Percentiles rank a stretch among this genome's conserved stretches.
Conservation (phyloP, 305 asterid species). For the Lippia alba region DNA sequence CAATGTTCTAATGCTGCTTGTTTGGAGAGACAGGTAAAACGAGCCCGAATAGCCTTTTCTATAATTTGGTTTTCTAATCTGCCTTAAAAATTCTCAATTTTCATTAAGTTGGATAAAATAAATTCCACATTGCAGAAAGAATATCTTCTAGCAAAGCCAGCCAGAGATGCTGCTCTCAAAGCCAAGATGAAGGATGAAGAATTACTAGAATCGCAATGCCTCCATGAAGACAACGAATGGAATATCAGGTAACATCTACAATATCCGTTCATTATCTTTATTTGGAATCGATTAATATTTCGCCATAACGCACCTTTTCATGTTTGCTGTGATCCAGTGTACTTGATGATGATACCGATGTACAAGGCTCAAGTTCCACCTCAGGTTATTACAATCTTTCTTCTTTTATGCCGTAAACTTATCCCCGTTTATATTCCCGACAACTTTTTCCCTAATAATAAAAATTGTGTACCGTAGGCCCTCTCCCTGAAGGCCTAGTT, state of each 20-base stretch:
- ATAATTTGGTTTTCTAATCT: conserved; percentile 11
- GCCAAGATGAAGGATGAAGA: conserved; percentile 71
- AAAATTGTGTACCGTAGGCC: conserved; percentile 50
- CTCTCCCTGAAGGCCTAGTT: conserved; percentile 78
- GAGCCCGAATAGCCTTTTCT: conserved; percentile 23
- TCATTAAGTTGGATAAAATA: conserved; percentile 24
- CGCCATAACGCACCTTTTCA: background rate
- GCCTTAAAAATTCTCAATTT: conserved; percentile 8
- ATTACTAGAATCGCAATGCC: conserved; percentile 53
- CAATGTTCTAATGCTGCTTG: conserved; percentile 96
- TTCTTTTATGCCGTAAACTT: conserved; percentile 2
- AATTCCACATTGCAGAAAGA: conserved; percentile 63
- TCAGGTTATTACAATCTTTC: conserved; percentile 55
- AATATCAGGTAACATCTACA: conserved; percentile 67
- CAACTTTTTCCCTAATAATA: background rate
- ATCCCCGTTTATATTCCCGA: background rate
- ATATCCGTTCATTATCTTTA: background rate
- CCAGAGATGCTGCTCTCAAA: conserved; percentile 86
- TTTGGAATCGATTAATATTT: conserved; percentile 7
- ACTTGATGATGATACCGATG: conserved; percentile 58
- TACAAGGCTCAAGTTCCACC: conserved; percentile 43
- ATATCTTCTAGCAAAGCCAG: conserved; percentile 73
- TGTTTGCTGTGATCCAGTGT: conserved; percentile 64
- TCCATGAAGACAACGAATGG: conserved; percentile 93
- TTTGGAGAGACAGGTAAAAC: conserved; percentile 86